A percentile compares a stretch with the other conserved stretches of the same genome.
Evolutionary conservation across 2,329 filamentous ascomycete genomes (phyloP).

Genomic region (Myriosclerotinia curreyana): DNA sequence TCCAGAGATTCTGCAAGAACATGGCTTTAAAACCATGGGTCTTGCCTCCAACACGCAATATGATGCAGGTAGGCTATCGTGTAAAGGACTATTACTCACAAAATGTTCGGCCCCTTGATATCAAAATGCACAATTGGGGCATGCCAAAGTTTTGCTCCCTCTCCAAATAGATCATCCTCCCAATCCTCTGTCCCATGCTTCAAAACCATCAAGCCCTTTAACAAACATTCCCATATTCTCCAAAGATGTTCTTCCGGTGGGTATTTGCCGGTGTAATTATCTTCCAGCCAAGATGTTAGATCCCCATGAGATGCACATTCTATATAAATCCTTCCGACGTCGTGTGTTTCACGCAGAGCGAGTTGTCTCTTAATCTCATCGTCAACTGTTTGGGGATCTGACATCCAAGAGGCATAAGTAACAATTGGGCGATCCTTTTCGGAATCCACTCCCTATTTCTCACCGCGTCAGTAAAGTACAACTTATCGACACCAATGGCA

Average conservation of each 20-base stretch:
- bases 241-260: slow-evolving; percentile 5
- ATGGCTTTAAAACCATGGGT: background rate
- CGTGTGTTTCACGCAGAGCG: background rate
- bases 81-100: slow-evolving; percentile 6
- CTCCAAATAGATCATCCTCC: background rate
- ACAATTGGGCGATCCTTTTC: background rate
- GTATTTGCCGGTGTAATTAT: background rate
- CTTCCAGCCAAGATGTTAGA: background rate
- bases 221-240: slow-evolving; percentile 18
- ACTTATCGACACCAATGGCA: no score
- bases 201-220: slow-evolving; percentile 6
- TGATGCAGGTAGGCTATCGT: background rate
- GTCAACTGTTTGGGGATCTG: no score
- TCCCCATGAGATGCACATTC: slow-evolving; percentile 12
- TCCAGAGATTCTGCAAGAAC: background rate
- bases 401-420: no score
- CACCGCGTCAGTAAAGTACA: background rate
- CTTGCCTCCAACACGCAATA: background rate
- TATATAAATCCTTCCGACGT: slow-evolving; percentile 11
- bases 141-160: background rate
- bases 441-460: background rate
- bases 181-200: slow-evolving; percentile 11
- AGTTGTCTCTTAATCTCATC: background rate
- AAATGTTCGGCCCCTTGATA: slow-evolving; percentile 2
- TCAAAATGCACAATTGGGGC: slow-evolving; percentile 5